Conservation (phyloP, 495 filamentous ascomycete genomes). For the Aspergillus panamensis region DNA sequence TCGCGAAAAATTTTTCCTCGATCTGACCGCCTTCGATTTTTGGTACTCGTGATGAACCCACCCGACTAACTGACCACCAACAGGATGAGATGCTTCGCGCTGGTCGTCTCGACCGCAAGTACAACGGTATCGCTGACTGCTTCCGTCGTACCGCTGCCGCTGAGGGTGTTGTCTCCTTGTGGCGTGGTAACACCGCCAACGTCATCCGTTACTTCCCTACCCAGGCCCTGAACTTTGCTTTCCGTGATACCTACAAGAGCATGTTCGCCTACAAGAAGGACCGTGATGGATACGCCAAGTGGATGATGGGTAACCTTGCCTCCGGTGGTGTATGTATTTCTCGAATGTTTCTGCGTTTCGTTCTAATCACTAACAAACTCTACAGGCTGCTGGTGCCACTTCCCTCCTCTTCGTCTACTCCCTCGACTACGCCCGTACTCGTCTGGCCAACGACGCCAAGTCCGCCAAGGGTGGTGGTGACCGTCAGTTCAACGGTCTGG, state of each 20-base stretch:
- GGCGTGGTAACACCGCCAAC: slow-evolving; percentile 99
- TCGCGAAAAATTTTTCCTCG: slow-evolving; percentile 17
- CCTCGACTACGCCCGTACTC: slow-evolving; percentile 99
- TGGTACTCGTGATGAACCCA: not conserved
- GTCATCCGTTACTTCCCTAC: slow-evolving; percentile 99
- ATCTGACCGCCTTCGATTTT: slow-evolving; percentile 7
- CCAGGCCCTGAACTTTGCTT: slow-evolving; percentile 99
- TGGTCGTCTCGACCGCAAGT: slow-evolving; percentile 96
- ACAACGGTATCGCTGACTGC: slow-evolving; percentile 90
- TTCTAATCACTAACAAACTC: slow-evolving; percentile 27
- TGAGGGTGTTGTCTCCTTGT: slow-evolving; percentile 81
- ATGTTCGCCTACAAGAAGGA: slow-evolving; percentile 99
- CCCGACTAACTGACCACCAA: slow-evolving; percentile 17
- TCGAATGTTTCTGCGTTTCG: not conserved
- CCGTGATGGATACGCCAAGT: slow-evolving; percentile 94
- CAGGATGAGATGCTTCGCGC: slow-evolving; percentile 99
- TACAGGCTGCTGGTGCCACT: slow-evolving; percentile 95
- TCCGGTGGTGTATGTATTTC: slow-evolving; percentile 90
- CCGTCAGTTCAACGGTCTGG: slow-evolving; percentile 98
- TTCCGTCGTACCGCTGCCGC: slow-evolving; percentile 81
- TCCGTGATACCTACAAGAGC: slow-evolving; percentile 99
- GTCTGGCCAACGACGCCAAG: slow-evolving; percentile 99
- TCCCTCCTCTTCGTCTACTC: slow-evolving; percentile 99
- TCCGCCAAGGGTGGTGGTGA: slow-evolving; percentile 90
- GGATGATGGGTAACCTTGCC: slow-evolving; percentile 99